Conservation (phyloP, 2,329 filamentous ascomycete species). For the Venturia pyrina region DNA sequence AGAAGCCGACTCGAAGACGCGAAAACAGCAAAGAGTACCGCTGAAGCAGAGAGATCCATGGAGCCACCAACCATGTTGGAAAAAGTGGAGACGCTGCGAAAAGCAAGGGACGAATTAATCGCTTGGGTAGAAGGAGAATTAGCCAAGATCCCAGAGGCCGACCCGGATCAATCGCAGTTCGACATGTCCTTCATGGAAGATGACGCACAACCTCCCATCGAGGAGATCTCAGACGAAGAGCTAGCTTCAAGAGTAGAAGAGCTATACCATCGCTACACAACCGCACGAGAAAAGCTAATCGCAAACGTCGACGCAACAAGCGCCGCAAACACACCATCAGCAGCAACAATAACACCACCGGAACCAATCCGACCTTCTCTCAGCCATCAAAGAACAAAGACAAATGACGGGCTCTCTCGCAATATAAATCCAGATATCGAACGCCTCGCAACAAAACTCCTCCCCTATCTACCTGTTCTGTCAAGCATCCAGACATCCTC, state of each 20-base stretch:
- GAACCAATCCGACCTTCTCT: neutral
- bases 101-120: constrained; percentile 38
- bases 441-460: constrained; percentile 17
- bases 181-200: constrained; percentile 12
- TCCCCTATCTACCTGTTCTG: constrained; percentile 24
- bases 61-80: neutral
- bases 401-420: neutral
- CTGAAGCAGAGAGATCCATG: constrained; percentile 12
- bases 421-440: neutral
- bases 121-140: constrained; percentile 42
- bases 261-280: constrained; percentile 24
- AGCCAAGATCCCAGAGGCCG: constrained; percentile 28
- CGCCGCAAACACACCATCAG: neutral
- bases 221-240: constrained; percentile 19
- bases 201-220: constrained; percentile 5
- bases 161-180: constrained; percentile 22
- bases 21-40: constrained; percentile 18
- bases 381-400: neutral
- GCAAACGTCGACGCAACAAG: constrained; percentile 6
- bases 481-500: constrained; percentile 20
- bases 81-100: constrained; percentile 30
- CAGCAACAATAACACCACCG: neutral
- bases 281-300: constrained; percentile 13
- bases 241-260: constrained; percentile 17
- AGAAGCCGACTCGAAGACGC: constrained; percentile 24